Evolutionary conservation across 1,139 yeast species (phyloP).

Genomic region (Candida tetrigidarum): DNA sequence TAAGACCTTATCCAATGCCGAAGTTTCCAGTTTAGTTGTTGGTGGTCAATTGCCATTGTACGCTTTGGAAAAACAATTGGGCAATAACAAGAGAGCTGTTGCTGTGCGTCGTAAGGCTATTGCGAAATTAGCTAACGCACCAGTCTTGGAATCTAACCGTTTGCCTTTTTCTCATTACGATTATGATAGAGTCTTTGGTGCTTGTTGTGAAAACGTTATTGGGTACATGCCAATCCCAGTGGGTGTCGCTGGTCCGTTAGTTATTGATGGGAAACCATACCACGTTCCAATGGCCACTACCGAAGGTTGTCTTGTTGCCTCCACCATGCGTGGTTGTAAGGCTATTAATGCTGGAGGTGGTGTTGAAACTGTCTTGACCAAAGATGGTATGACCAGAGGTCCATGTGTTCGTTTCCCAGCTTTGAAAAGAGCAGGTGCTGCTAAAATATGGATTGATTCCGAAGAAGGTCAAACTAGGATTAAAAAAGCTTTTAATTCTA

Average conservation of each 20-base stretch:
- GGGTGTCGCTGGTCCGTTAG: slow-evolving; percentile 96
- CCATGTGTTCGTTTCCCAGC: slow-evolving; percentile 93
- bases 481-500: slow-evolving; percentile 92
- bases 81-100: slow-evolving; percentile 90
- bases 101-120: slow-evolving; percentile 90
- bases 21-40: slow-evolving; percentile 71
- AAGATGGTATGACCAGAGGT: slow-evolving; percentile 99
- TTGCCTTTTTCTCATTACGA: slow-evolving; percentile 87
- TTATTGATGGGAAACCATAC: slow-evolving; percentile 83
- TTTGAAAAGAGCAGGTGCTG: slow-evolving; percentile 87
- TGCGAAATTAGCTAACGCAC: slow-evolving; percentile 80
- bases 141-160: slow-evolving; percentile 70
- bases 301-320: slow-evolving; percentile 98
- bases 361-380: slow-evolving; percentile 86
- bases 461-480: slow-evolving; percentile 86
- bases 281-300: slow-evolving; percentile 99
- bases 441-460: slow-evolving; percentile 94
- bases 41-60: slow-evolving; percentile 86
- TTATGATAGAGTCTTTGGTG: slow-evolving; percentile 95
- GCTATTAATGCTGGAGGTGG: slow-evolving; percentile 99
- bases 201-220: slow-evolving; percentile 98
- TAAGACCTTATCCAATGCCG: slow-evolving; percentile 67
- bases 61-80: slow-evolving; percentile 90
- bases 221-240: slow-evolving; percentile 97
- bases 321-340: slow-evolving; percentile 99